Conservation (phyloP, 345 rosid genomes). For the Sisymbrium altissimum region DNA sequence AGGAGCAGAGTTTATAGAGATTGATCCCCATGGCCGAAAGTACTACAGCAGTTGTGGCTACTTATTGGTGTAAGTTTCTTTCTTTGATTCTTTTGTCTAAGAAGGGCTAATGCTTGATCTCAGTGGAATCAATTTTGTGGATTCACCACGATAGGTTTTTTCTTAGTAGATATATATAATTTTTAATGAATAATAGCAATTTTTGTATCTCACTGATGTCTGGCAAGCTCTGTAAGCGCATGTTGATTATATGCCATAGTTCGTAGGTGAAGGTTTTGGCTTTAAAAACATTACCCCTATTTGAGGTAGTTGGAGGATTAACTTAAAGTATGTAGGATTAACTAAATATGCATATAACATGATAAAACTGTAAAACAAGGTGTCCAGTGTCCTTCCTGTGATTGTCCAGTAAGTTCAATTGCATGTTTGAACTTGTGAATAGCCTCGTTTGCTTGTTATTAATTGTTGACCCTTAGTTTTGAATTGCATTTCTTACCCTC, state of each 20-base stretch:
- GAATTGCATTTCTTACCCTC: neutral
- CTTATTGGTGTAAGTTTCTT: slow-evolving; percentile 86
- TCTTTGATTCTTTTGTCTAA: slow-evolving; percentile 7
- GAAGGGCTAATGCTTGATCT: slow-evolving; percentile 14
- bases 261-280: neutral
- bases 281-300: slow-evolving; percentile 1
- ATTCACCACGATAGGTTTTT: neutral
- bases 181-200: neutral
- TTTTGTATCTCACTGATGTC: neutral
- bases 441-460: slow-evolving; percentile 2
- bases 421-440: slow-evolving; percentile 8
- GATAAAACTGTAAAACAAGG: neutral
- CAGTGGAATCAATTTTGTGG: slow-evolving; percentile 1
- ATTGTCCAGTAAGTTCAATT: slow-evolving; percentile 5
- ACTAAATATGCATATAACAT: slow-evolving; percentile 7
- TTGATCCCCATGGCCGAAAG: slow-evolving; percentile 67
- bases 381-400: neutral
- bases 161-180: neutral
- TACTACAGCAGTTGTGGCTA: slow-evolving; percentile 83
- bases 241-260: slow-evolving; percentile 3
- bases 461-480: neutral
- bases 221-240: slow-evolving; percentile 1
- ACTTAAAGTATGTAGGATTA: neutral
- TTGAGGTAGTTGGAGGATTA: neutral
- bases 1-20: slow-evolving; percentile 86